phyloP scores from a whole-genome alignment of 805 yeast species.

The Ogataea neopini region DNA sequence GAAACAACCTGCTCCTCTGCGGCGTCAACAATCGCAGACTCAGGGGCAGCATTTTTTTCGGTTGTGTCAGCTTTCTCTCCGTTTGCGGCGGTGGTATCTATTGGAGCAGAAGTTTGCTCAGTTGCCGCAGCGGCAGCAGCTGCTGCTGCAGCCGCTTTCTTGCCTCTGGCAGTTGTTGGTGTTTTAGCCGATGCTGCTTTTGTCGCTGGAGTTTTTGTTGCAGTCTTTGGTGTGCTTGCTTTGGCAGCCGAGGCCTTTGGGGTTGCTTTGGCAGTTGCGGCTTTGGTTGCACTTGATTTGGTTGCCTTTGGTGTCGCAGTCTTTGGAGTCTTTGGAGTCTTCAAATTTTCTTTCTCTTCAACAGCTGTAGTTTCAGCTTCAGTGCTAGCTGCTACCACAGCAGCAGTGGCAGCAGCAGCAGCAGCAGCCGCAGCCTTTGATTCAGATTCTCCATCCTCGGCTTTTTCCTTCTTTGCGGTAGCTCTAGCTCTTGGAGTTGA shows the following conservation, averaged over 20 bases:
- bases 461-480: neutral
- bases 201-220: conserved; percentile 3
- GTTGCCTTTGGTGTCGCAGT: conserved; percentile 2
- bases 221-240: conserved; percentile 1
- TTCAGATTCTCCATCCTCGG: too few relatives aligned
- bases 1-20: neutral
- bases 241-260: neutral
- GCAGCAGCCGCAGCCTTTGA: neutral
- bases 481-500: conserved; percentile 3
- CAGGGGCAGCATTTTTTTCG: neutral
- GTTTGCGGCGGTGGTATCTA: neutral
- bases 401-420: neutral
- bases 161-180: conserved; percentile 12
- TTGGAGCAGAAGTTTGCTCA: neutral
- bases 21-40: neutral
- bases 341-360: neutral
- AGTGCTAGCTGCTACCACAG: neutral
- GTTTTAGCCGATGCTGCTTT: neutral
- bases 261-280: neutral
- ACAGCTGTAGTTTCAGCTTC: neutral
- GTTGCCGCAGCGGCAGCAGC: neutral
- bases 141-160: conserved; percentile 17
- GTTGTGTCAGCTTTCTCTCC: neutral
- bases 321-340: conserved; percentile 3
- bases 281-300: neutral